phyloP scores from a whole-genome alignment of 1,139 yeast species.

The Zygoascus hellenicus region DNA sequence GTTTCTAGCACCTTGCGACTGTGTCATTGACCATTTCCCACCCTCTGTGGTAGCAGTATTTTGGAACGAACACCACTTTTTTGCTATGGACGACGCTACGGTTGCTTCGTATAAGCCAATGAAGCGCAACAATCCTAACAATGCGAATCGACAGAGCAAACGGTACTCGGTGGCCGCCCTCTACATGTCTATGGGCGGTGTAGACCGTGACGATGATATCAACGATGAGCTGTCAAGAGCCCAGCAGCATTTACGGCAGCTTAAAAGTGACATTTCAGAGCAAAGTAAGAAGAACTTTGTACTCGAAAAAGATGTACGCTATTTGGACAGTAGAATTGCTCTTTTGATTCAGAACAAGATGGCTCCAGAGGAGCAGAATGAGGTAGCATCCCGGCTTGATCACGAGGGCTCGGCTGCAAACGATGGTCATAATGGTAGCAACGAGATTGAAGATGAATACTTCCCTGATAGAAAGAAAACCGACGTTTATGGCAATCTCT shows the following conservation, averaged over 20 bases:
- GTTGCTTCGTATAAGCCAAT: background rate
- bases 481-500: conserved; percentile 36
- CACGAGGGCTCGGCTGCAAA: conserved; percentile 14
- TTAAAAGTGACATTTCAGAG: conserved; percentile 35
- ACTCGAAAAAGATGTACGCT: conserved; percentile 39
- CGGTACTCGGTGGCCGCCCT: conserved; percentile 36
- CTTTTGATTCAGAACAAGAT: conserved; percentile 38
- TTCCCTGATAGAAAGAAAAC: conserved; percentile 31
- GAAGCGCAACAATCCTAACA: conserved; percentile 14
- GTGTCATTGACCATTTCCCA: background rate
- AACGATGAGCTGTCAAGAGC: conserved; percentile 37
- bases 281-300: conserved; percentile 37
- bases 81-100: conserved; percentile 1
- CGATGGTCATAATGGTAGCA: conserved; percentile 10
- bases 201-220: conserved; percentile 35
- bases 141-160: conserved; percentile 31
- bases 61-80: background rate
- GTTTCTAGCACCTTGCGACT: no score
- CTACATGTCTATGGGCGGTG: conserved; percentile 36
- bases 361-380: conserved; percentile 37
- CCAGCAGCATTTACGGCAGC: conserved; percentile 32
- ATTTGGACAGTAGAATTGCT: conserved; percentile 38
- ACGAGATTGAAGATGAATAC: conserved; percentile 19
- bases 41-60: background rate
- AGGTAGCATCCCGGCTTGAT: conserved; percentile 34